Conservation (phyloP, 306 rosid genomes). For the Hippophae tibetana region DNA sequence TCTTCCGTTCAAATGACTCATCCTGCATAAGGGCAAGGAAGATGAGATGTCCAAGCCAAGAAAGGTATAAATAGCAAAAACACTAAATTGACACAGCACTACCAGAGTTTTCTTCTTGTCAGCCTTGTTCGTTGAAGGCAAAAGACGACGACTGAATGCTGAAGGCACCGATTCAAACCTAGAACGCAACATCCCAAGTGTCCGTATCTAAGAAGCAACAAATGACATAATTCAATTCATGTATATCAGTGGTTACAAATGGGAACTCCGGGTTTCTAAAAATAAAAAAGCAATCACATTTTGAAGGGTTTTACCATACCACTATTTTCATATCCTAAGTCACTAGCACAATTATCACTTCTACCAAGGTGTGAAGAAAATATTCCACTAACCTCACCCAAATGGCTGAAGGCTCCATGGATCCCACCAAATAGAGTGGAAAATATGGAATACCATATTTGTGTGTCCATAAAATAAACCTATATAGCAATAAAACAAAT, state of each 20-base stretch:
- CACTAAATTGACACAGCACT: conserved; percentile 8
- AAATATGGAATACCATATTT: conserved; percentile 97
- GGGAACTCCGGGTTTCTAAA: conserved; percentile 1
- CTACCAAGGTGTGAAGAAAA: not conserved
- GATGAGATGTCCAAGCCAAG: not conserved
- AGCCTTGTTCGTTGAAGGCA: conserved; percentile 37
- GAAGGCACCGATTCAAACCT: conserved; percentile 69
- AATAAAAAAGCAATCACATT: not conserved
- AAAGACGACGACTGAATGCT: conserved; percentile 61
- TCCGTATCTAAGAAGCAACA: conserved; percentile 64
- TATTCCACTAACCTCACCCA: conserved; percentile 84
- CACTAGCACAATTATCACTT: not conserved
- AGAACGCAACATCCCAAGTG: conserved; percentile 96
- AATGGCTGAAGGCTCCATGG: conserved; percentile 90
- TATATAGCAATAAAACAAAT: conserved; percentile 29
- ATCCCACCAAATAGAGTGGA: conserved; percentile 90
- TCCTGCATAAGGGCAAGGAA: conserved; percentile 38
- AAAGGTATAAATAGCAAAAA: not conserved
- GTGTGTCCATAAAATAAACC: conserved; percentile 97
- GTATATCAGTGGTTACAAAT: not conserved
- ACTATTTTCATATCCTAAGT: not conserved
- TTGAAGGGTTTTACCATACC: not conserved
- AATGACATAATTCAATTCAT: conserved; percentile 7
- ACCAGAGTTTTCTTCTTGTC: conserved; percentile 27
- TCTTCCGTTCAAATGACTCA: conserved; percentile 29